Percentiles rank a stretch among this genome's conserved stretches.
Evolutionary conservation across 2,329 filamentous ascomycete genomes (phyloP).

Genomic region (Emergomyces orientalis): DNA sequence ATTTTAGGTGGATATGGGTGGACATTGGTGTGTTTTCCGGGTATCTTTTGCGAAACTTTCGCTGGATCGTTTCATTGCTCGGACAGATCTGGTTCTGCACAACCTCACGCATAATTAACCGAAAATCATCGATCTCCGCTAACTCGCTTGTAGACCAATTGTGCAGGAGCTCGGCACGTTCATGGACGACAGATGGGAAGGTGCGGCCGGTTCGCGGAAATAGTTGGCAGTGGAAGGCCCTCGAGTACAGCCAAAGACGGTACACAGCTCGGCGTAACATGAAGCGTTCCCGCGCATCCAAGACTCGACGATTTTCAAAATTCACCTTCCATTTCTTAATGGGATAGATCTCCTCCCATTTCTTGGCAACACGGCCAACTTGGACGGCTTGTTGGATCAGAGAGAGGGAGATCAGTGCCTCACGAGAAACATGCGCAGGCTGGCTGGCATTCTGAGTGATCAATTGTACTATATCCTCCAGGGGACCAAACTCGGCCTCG

Average conservation of each 20-base stretch:
- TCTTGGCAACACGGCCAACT: conserved; percentile 46
- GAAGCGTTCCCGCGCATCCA: conserved; percentile 43
- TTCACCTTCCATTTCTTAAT: conserved; percentile 54
- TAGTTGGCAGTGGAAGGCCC: conserved; percentile 47
- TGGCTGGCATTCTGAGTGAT: conserved; percentile 53
- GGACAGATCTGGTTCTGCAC: conserved; percentile 52
- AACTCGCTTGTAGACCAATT: conserved; percentile 50
- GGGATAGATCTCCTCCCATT: conserved; percentile 54
- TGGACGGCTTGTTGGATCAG: conserved; percentile 48
- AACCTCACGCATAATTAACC: conserved; percentile 47
- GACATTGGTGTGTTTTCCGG: conserved; percentile 40
- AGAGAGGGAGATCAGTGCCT: conserved; percentile 45
- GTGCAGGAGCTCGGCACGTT: conserved; percentile 49
- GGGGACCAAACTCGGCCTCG: conserved; percentile 49
- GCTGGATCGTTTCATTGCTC: conserved; percentile 50
- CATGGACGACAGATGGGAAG: conserved; percentile 38
- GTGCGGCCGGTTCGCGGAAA: conserved; percentile 44
- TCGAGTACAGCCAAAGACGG: conserved; percentile 51
- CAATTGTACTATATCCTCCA: conserved; percentile 50
- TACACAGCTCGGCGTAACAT: conserved; percentile 50
- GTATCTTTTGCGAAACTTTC: conserved; percentile 49
- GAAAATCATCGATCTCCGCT: conserved; percentile 51
- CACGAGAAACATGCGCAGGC: conserved; percentile 45
- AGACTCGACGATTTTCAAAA: conserved; percentile 46
- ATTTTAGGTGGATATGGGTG: conserved; percentile 46